Base-by-base conservation (phyloP, 2,329 filamentous ascomycete genomes). In the Fusarium cicatricum region DNA sequence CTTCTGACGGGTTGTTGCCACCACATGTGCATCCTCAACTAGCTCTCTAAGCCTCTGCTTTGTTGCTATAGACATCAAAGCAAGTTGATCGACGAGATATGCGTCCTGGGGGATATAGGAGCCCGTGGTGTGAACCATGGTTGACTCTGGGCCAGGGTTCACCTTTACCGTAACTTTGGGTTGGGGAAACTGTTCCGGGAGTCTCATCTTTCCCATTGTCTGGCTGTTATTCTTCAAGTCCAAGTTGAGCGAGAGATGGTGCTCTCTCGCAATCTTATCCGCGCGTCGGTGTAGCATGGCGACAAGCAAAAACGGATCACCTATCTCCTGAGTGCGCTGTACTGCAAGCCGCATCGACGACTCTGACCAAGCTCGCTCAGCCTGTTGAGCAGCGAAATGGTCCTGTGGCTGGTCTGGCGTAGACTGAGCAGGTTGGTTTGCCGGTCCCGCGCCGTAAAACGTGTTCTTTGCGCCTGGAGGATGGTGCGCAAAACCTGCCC, bases 61-160 rank as follows among this genome's bases (percentile, higher is more conserved):
- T 10, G 91, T 88, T 15, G 91, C 90, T 52, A 97, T 83, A 6
- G 92, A 95, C 53, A 97, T 73, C 14, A 97, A 80, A 21, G 91
- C 90, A 38, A 97, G 77, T 64, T 97, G 90, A 58, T 97, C 92
- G 12, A 90, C 89, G 29, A 97, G 79, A 48, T 85, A 87, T 2
- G 90, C 86, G 37, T 92, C 90, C 31, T 89, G 86, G 0, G 95
- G 84, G 32, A 96, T 84, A 48, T 90, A 91, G 16, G 86, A 85
- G 2, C 87, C 88, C 12, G 80, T 82, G 1, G 88, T 87, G 36
- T 84, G 76, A 3, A 91, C 81, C 19, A 89, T 75, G 11, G 84
- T 81, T 28, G 84, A 85, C 44, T 92, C 86, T 0, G 86, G 83
- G 1, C 85, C 86, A 2, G 78, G 78, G 55, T 82, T 82, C 54